Conservation (phyloP, 257 asterid genomes). For the Nemophila menziesii region DNA sequence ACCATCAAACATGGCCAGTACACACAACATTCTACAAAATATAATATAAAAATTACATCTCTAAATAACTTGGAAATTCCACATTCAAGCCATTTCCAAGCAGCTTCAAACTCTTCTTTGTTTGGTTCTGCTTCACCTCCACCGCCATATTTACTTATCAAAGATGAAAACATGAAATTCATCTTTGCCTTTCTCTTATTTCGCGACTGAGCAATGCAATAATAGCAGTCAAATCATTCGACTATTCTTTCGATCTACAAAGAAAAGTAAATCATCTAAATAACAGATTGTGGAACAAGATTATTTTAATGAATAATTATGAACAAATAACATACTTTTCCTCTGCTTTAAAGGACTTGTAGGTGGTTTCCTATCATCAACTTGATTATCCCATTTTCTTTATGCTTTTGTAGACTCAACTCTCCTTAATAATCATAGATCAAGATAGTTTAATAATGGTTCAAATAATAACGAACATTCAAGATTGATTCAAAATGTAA, state of each 20-base stretch:
- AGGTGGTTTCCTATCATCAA: conserved; percentile 77
- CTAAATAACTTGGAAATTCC: conserved; percentile 8
- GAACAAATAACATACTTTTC: conserved; percentile 40
- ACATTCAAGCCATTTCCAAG: conserved; percentile 50
- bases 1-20: too few relatives aligned
- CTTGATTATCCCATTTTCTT: conserved; percentile 74
- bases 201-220: conserved; percentile 61
- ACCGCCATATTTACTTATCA: conserved; percentile 67
- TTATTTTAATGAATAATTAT: neutral
- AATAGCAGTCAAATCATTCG: conserved; percentile 57
- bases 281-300: conserved; percentile 2
- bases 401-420: conserved; percentile 55
- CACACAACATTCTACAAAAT: neutral
- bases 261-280: too few relatives aligned
- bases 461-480: neutral
- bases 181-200: conserved; percentile 59
- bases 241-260: conserved; percentile 46
- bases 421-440: conserved; percentile 36
- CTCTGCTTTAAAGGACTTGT: conserved; percentile 58
- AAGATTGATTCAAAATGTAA: neutral
- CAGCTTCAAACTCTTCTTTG: conserved; percentile 92
- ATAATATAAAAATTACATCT: neutral
- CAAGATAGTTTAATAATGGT: too few relatives aligned
- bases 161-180: conserved; percentile 74
- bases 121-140: conserved; percentile 52